Evolutionary conservation across 345 rosid species (phyloP).

Genomic region (Hirschfeldia incana): DNA sequence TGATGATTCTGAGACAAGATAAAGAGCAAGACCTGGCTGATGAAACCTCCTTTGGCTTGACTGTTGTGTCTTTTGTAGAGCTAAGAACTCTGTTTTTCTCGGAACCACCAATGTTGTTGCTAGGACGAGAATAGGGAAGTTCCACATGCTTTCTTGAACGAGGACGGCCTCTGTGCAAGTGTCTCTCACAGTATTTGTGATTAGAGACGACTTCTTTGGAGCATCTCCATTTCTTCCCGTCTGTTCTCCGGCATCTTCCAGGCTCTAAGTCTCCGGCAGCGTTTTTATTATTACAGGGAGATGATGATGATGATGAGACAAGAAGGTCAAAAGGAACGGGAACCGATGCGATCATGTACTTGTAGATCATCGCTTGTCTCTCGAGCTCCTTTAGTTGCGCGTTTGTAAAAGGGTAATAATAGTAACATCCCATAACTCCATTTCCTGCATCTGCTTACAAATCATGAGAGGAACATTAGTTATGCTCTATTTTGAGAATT

Average conservation of each 20-base stretch:
- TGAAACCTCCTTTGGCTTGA: not conserved
- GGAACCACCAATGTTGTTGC: slow-evolving; percentile 20
- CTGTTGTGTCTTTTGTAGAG: not conserved
- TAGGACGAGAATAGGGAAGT: slow-evolving; percentile 43
- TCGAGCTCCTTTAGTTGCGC: slow-evolving; percentile 80
- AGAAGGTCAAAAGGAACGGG: slow-evolving; percentile 86
- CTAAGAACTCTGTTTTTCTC: slow-evolving; percentile 30
- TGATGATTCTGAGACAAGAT: not conserved
- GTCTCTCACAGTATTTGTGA: slow-evolving; percentile 87
- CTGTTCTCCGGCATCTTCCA: not conserved
- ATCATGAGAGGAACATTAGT: not conserved
- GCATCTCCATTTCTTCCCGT: slow-evolving; percentile 51
- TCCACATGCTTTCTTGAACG: slow-evolving; percentile 99
- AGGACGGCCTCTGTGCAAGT: slow-evolving; percentile 83
- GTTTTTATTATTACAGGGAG: slow-evolving; percentile 37
- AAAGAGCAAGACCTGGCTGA: slow-evolving; percentile 18
- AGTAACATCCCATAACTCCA: slow-evolving; percentile 32
- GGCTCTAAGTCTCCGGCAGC: slow-evolving; percentile 58
- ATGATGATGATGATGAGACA: slow-evolving; percentile 28
- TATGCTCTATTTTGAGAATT: not conserved
- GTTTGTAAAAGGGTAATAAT: slow-evolving; percentile 61
- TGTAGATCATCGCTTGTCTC: slow-evolving; percentile 85
- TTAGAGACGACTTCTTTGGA: slow-evolving; percentile 69
- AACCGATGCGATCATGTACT: slow-evolving; percentile 76
- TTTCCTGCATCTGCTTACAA: slow-evolving; percentile 34